Conservation (phyloP, 2,329 filamentous ascomycete genomes). For the Penicillium sp. region DNA sequence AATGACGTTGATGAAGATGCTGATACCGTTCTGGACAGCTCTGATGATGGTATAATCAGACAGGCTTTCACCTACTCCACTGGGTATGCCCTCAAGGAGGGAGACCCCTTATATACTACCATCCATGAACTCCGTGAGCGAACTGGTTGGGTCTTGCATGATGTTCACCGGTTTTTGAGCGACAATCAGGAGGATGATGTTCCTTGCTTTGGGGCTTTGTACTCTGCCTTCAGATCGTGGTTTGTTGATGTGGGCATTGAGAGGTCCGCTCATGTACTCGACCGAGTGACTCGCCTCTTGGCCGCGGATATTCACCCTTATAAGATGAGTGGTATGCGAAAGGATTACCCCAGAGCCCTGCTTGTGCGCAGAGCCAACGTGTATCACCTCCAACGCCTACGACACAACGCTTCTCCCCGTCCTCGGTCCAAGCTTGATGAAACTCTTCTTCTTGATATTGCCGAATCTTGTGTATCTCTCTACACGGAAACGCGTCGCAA, state of each 20-base stretch:
- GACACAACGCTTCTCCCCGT: constrained; percentile 86
- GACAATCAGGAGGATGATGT: constrained; percentile 92
- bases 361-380: constrained; percentile 89
- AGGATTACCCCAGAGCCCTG: constrained; percentile 89
- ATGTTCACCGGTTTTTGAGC: constrained; percentile 79
- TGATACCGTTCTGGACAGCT: constrained; percentile 55
- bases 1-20: constrained; percentile 41
- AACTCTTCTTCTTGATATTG: constrained; percentile 77
- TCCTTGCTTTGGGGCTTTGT: constrained; percentile 87
- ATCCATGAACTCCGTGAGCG: constrained; percentile 80
- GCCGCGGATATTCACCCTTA: constrained; percentile 86
- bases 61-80: constrained; percentile 86
- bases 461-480: constrained; percentile 81
- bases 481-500: constrained; percentile 96
- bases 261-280: constrained; percentile 86
- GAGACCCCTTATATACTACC: constrained; percentile 65
- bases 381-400: constrained; percentile 89
- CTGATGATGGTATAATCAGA: constrained; percentile 64
- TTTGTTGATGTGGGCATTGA: constrained; percentile 98
- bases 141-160: constrained; percentile 76
- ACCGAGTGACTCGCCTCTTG: constrained; percentile 80
- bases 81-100: constrained; percentile 72
- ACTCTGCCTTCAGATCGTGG: constrained; percentile 90
- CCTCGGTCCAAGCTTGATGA: constrained; percentile 91
- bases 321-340: constrained; percentile 88